Evolutionary conservation across 179 eudicot genomes (phyloP), one percentile per base, ranked within the genome.

Genomic region (Spinacia oleracea): DNA sequence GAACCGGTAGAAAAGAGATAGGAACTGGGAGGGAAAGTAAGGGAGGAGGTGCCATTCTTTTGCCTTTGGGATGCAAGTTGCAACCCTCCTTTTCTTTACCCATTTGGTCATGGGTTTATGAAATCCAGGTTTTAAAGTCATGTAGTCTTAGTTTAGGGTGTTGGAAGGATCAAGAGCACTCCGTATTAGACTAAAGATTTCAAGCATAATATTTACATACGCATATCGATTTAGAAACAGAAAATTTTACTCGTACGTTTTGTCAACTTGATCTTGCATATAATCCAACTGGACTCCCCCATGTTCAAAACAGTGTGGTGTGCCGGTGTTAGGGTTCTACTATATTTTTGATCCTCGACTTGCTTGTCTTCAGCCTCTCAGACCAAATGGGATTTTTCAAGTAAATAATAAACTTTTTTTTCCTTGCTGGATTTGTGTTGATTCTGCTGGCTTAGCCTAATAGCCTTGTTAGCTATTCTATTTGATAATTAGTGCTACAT

Each of bases 401-500:
- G 23, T 5, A 51, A 74, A 9, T 20, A 38, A 14, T 4, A 58
- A 1, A 5, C 21, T 32, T 29, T 40, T 12, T 31, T 35, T 58
- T 76, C 23, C 32, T 45, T 40, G 32, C 38, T 34, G 55, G 63
- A 59, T 12, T 31, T 79, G 43, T 53, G 20, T 45, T 48, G 56
- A 7, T 59, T 68, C 51, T 70, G 65, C 51, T 11, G 50, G 16
- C 7, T 76, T 48, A 75, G 3, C 40, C 34, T 29, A 23, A 27
- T 58, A 51, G 75, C 76, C 78, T 69, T 64, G 21, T 73, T 78
- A 42, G 18, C 15, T 73, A 31, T 38, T 38, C 5, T 38, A 4
- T 38, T 38, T 67, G 15, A 25, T 18, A 43, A 40, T 45, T 53
- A 64, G 46, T 55, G 50, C 38, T 74, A n/a, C 31, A 45, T 43